Conservation (phyloP, 1,139 yeast species). For the Kluyveromyces sp. region DNA sequence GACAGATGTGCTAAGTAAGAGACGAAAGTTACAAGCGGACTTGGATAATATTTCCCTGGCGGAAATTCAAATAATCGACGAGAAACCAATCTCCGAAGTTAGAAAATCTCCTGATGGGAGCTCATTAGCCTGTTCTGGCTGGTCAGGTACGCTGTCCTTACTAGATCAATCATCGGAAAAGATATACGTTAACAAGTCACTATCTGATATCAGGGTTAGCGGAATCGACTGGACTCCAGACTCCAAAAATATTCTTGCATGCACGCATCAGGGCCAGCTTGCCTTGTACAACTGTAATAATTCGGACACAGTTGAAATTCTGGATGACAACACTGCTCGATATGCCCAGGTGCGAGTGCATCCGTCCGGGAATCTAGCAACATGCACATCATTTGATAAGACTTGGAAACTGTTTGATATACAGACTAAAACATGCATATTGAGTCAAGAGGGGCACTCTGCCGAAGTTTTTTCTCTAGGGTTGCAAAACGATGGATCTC, state of each 20-base stretch:
- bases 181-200: slow-evolving; percentile 25
- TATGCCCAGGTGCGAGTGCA: slow-evolving; percentile 62
- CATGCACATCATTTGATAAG: slow-evolving; percentile 73
- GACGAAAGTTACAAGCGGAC: slow-evolving; percentile 41
- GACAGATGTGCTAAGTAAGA: slow-evolving; percentile 35
- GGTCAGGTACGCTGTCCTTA: slow-evolving; percentile 70
- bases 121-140: slow-evolving; percentile 62
- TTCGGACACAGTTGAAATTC: slow-evolving; percentile 13
- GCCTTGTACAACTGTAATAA: slow-evolving; percentile 39
- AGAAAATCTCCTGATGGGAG: slow-evolving; percentile 38
- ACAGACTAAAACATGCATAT: slow-evolving; percentile 39
- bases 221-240: slow-evolving; percentile 60
- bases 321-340: slow-evolving; percentile 44
- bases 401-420: slow-evolving; percentile 92
- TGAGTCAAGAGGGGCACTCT: slow-evolving; percentile 79
- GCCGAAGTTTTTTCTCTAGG: slow-evolving; percentile 59
- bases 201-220: slow-evolving; percentile 56
- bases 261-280: slow-evolving; percentile 62
- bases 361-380: slow-evolving; percentile 50
- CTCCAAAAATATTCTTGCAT: slow-evolving; percentile 38
- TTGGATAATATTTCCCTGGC: slow-evolving; percentile 40
- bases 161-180: slow-evolving; percentile 39
- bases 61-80: slow-evolving; percentile 67
- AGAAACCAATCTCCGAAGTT: slow-evolving; percentile 62
- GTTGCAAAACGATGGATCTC: slow-evolving; percentile 73